These are phyloP conservation scores for Nakaseomyces bracarensis DNA, from an alignment of 1,139 yeast species.

Conservation along the genomic window DNA sequence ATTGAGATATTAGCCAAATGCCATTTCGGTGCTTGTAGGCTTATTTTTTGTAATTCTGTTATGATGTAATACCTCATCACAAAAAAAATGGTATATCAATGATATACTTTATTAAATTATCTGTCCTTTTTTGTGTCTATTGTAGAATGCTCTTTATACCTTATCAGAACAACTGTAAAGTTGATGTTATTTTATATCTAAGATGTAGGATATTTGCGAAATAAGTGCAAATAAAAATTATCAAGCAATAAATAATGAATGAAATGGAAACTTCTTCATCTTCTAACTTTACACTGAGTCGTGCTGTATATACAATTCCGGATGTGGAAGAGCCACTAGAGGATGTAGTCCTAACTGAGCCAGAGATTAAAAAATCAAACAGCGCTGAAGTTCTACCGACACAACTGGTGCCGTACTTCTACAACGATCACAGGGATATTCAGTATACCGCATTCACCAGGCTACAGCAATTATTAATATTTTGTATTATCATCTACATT, in stretches of 20 bases:
- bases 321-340: not conserved
- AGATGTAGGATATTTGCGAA: no score
- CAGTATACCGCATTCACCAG: constrained; percentile 25
- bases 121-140: no score
- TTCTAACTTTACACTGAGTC: not conserved
- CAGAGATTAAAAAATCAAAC: not conserved
- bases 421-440: not conserved
- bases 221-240: not conserved
- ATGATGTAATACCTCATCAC: no score
- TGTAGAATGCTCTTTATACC: no score
- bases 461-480: constrained; percentile 19
- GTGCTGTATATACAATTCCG: not conserved
- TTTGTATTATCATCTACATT: constrained; percentile 24
- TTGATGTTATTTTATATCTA: no score
- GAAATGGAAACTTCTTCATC: not conserved
- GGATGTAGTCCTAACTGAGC: not conserved
- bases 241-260: not conserved
- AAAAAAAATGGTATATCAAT: no score
- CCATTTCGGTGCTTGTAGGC: no score
- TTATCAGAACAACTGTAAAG: no score
- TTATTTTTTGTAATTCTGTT: no score
- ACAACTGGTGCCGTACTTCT: not conserved
- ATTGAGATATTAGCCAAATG: no score
- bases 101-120: no score
- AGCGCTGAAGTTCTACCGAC: not conserved